phyloP scores from a whole-genome alignment of 495 filamentous ascomycete species.

The Penicillium maclennaniae region DNA sequence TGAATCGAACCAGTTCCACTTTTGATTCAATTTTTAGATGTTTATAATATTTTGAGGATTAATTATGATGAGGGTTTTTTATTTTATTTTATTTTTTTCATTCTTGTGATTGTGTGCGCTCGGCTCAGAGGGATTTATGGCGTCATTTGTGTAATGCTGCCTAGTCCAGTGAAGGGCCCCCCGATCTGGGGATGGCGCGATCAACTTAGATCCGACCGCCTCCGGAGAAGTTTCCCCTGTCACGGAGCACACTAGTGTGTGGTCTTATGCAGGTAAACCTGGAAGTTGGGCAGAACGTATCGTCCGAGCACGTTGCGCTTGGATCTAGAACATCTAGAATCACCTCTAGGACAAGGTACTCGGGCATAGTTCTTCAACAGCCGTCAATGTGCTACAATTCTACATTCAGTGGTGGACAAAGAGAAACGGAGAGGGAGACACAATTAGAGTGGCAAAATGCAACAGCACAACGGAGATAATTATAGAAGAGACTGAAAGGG shows the following conservation, averaged over 20 bases:
- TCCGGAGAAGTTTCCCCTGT: not conserved
- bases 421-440: not conserved
- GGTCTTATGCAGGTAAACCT: slow-evolving; percentile 9
- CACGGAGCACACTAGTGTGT: not conserved
- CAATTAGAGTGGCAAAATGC: not conserved
- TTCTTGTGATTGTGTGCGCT: not conserved
- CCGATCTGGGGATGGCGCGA: not conserved
- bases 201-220: not conserved
- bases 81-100: not conserved
- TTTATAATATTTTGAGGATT: no score
- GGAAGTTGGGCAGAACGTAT: slow-evolving; percentile 1
- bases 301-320: slow-evolving; percentile 1
- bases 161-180: not conserved
- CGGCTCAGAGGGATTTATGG: not conserved
- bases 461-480: not conserved
- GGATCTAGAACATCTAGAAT: not conserved
- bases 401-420: no score
- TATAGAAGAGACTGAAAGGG: slow-evolving; percentile 1
- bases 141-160: not conserved
- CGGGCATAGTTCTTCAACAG: not conserved
- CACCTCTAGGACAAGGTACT: slow-evolving; percentile 3
- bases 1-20: not conserved
- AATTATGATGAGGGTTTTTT: not conserved
- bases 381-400: no score
- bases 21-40: not conserved